Percentiles rank a stretch among this genome's conserved stretches.
Evolutionary conservation across 176 grass and related monocot species (phyloP).

Genomic region (Areca catechu): DNA sequence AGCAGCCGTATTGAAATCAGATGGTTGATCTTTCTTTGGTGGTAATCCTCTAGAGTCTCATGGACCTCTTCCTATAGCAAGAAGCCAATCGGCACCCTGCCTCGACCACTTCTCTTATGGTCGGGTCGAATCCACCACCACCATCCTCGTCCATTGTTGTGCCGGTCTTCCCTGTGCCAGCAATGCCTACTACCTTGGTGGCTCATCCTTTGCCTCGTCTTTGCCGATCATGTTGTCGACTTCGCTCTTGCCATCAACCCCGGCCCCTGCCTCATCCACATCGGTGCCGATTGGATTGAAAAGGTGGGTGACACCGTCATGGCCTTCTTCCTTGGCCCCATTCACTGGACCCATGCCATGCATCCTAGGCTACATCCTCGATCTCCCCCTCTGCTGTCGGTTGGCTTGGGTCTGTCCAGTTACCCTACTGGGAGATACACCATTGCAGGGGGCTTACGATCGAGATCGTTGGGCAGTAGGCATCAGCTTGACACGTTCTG

Average conservation of each 20-base stretch:
- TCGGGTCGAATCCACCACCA: constrained; percentile 55
- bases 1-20: constrained; percentile 11
- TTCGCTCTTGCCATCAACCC: constrained; percentile 58
- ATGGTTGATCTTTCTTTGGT: constrained; percentile 34
- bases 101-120: constrained; percentile 46
- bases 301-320: constrained; percentile 95
- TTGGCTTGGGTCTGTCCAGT: constrained; percentile 64
- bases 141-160: constrained; percentile 60
- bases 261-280: constrained; percentile 61
- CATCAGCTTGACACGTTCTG: constrained; percentile 70
- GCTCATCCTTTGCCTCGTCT: constrained; percentile 88
- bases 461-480: constrained; percentile 69
- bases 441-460: constrained; percentile 86
- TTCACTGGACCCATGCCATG: constrained; percentile 67
- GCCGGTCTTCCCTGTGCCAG: constrained; percentile 69
- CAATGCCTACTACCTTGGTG: constrained; percentile 75
- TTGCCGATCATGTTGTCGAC: constrained; percentile 70
- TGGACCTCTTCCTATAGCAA: constrained; percentile 62
- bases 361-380: no score
- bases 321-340: constrained; percentile 78
- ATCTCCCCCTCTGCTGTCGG: constrained; percentile 47
- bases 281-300: constrained; percentile 70
- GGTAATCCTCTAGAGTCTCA: constrained; percentile 69
- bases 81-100: constrained; percentile 38
- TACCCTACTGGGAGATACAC: constrained; percentile 69